These are phyloP conservation scores for Backusella mclennaniae DNA, from an alignment of 192 early-diverging fungal species.

Conservation along the genomic window DNA sequence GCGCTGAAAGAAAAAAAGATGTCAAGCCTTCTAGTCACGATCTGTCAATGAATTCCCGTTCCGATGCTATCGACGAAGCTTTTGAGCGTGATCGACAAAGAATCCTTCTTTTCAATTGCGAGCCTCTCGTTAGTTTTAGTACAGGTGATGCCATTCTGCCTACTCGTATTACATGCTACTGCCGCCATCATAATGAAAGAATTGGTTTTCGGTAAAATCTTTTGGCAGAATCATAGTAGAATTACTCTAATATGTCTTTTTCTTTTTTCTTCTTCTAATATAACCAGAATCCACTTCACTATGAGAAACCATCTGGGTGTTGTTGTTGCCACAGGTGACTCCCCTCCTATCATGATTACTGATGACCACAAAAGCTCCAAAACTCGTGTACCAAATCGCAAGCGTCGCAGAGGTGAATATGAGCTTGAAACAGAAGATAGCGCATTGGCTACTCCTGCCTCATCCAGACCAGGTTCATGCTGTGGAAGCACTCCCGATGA, in stretches of 20 bases:
- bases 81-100: conserved; percentile 67
- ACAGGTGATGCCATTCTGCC: conserved; percentile 87
- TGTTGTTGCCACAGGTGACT: conserved; percentile 77
- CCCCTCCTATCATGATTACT: conserved; percentile 96
- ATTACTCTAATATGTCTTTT: neutral
- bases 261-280: neutral
- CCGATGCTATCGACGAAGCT: conserved; percentile 38
- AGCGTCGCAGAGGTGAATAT: conserved; percentile 29
- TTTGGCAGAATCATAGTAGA: neutral
- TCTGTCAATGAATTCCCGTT: neutral
- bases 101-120: conserved; percentile 88
- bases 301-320: conserved; percentile 63
- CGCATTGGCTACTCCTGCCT: neutral
- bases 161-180: conserved; percentile 94
- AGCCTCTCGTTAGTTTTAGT: conserved; percentile 80
- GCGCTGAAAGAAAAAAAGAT: conserved; percentile 63
- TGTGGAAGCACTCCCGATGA: neutral
- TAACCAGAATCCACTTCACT: conserved; percentile 66
- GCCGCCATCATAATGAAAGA: conserved; percentile 93
- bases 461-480: neutral
- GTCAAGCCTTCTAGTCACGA: conserved; percentile 37
- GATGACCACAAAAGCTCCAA: conserved; percentile 94
- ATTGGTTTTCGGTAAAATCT: conserved; percentile 71
- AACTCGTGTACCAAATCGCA: conserved; percentile 28
- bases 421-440: conserved; percentile 17